Conservation (phyloP, 2,329 filamentous ascomycete genomes). For the Penicillium vulpinum region DNA sequence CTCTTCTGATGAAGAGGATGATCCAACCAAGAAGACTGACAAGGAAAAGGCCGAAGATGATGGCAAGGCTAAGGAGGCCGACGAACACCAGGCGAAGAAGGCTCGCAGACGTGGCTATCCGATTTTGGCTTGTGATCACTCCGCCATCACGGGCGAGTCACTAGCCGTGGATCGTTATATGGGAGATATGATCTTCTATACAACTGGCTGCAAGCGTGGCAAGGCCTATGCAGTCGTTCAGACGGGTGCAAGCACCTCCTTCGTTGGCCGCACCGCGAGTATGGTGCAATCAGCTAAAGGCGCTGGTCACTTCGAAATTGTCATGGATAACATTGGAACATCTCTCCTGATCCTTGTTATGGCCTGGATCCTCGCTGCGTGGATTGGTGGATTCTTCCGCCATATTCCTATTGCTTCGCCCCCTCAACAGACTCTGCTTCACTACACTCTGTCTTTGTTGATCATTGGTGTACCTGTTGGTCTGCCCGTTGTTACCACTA, state of each 20-base stretch:
- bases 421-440: constrained; percentile 64
- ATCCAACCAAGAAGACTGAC: constrained; percentile 55
- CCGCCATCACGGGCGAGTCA: constrained; percentile 77
- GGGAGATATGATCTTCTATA: constrained; percentile 74
- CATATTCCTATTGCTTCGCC: constrained; percentile 59
- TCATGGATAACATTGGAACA: constrained; percentile 79
- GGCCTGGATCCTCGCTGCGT: constrained; percentile 71
- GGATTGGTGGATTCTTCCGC: constrained; percentile 79
- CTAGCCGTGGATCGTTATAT: constrained; percentile 68
- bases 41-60: constrained; percentile 48
- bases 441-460: constrained; percentile 68
- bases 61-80: constrained; percentile 10
- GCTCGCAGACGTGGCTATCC: constrained; percentile 56
- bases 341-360: constrained; percentile 72
- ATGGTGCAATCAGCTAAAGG: constrained; percentile 73
- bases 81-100: constrained; percentile 15
- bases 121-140: constrained; percentile 73
- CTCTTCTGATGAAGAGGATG: constrained; percentile 55
- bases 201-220: constrained; percentile 77
- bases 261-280: constrained; percentile 72
- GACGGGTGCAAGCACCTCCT: constrained; percentile 68
- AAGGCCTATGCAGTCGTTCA: constrained; percentile 71
- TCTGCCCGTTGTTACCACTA: constrained; percentile 76
- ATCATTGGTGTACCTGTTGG: constrained; percentile 81
- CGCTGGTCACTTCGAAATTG: constrained; percentile 76